Evolutionary conservation across 257 asterid genomes (phyloP).

Genomic region (Cruciata laevipes): DNA sequence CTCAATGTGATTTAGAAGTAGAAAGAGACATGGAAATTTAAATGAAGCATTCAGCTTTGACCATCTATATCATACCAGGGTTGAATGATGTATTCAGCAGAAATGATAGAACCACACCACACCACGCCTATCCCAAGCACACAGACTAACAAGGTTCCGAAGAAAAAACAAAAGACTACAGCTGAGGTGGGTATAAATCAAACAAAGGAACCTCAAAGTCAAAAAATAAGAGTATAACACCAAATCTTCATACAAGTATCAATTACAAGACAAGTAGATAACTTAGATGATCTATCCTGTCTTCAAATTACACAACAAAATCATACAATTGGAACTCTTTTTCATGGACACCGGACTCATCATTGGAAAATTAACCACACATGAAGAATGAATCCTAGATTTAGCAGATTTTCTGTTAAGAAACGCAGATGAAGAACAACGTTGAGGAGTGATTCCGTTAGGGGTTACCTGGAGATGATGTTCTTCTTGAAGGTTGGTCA

Average conservation of each 20-base stretch:
- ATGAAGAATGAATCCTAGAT: too few relatives aligned
- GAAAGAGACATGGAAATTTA: background rate
- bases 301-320: background rate
- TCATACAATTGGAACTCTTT: too few relatives aligned
- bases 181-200: background rate
- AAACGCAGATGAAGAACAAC: too few relatives aligned
- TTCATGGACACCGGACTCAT: too few relatives aligned
- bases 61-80: background rate
- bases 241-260: too few relatives aligned
- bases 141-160: too few relatives aligned
- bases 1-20: background rate
- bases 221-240: too few relatives aligned
- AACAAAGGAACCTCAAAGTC: too few relatives aligned
- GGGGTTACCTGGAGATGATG: background rate
- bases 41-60: background rate
- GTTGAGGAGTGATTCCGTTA: too few relatives aligned
- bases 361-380: too few relatives aligned
- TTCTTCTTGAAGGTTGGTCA: background rate
- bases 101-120: background rate
- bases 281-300: background rate
- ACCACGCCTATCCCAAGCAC: background rate
- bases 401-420: too few relatives aligned
- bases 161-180: background rate
- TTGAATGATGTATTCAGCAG: background rate
- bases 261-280: background rate